Evolutionary conservation across 169 alveolate species (phyloP).

Genomic region (Amoebophrya sp.): DNA sequence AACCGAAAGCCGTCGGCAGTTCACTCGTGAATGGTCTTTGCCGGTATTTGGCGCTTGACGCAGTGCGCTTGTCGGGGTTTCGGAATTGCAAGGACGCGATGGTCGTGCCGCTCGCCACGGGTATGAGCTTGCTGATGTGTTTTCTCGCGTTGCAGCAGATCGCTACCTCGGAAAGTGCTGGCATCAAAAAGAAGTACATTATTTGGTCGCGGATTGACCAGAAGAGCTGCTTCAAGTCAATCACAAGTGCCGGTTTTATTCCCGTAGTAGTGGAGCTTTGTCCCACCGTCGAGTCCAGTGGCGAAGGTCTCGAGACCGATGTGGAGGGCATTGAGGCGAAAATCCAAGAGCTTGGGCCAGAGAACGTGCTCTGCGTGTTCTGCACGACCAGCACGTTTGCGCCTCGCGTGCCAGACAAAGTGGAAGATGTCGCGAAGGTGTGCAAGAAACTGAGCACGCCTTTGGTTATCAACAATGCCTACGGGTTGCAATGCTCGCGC

Average conservation of each 20-base stretch:
- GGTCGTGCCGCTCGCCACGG: slow-evolving; percentile 78
- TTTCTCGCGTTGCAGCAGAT: slow-evolving; percentile 57
- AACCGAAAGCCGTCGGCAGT: slow-evolving; percentile 83
- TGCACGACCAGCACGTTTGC: slow-evolving; percentile 78
- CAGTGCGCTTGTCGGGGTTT: slow-evolving; percentile 56
- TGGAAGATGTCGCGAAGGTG: slow-evolving; percentile 58
- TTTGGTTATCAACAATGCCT: slow-evolving; percentile 76
- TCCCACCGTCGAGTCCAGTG: slow-evolving; percentile 21
- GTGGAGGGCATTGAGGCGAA: slow-evolving; percentile 54
- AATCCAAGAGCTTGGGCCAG: slow-evolving; percentile 50
- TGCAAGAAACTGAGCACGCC: slow-evolving; percentile 56
- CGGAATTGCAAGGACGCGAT: slow-evolving; percentile 8
- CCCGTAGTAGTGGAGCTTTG: slow-evolving; percentile 60
- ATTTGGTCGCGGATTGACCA: slow-evolving; percentile 78
- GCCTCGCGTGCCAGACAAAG: slow-evolving; percentile 72
- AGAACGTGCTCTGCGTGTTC: slow-evolving; percentile 57
- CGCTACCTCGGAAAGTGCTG: slow-evolving; percentile 48
- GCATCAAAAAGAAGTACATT: slow-evolving; percentile 63
- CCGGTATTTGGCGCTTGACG: slow-evolving; percentile 62
- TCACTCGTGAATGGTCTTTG: slow-evolving; percentile 63
- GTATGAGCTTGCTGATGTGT: slow-evolving; percentile 67
- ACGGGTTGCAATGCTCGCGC: slow-evolving; percentile 73
- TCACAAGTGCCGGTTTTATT: slow-evolving; percentile 61
- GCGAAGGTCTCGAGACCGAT: slow-evolving; percentile 58
- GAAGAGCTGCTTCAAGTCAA: slow-evolving; percentile 75